Conservation (phyloP, 140 eudicot species). For the Cichorium intybus region DNA sequence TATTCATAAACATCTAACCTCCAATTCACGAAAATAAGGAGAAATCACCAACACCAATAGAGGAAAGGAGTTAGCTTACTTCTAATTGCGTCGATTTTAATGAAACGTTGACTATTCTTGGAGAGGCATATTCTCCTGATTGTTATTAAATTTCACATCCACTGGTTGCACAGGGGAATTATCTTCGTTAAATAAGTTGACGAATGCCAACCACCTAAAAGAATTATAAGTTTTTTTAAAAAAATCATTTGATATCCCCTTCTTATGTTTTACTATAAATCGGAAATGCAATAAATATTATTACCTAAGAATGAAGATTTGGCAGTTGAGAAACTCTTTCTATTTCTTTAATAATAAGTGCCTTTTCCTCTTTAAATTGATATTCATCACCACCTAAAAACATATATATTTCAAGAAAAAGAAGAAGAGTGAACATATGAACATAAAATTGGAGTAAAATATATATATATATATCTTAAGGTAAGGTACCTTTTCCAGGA, state of each 20-base stretch:
- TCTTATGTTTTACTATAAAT: too few species aligned
- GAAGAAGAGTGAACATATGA: conserved; percentile 10
- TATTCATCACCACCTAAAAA: conserved; percentile 81
- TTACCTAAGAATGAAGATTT: conserved; percentile 53
- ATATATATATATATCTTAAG: too few species aligned
- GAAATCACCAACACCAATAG: neutral
- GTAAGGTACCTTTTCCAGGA: conserved; percentile 74
- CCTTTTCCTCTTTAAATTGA: conserved; percentile 97
- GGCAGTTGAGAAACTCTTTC: conserved; percentile 76
- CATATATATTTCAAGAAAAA: neutral
- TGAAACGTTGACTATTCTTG: conserved; percentile 26
- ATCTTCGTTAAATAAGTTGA: too few species aligned
- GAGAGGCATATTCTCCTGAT: conserved; percentile 14
- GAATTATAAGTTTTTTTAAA: neutral
- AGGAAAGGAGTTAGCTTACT: conserved; percentile 3
- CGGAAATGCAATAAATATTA: too few species aligned
- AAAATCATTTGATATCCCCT: too few species aligned
- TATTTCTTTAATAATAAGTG: conserved; percentile 84
- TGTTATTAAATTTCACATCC: too few species aligned
- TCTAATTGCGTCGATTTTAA: conserved; percentile 13
- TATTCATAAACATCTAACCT: too few species aligned
- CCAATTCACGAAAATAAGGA: too few species aligned
- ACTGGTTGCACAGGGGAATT: too few species aligned
- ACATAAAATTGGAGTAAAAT: too few species aligned
- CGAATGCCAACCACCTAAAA: too few species aligned